Conservation (phyloP, 2,329 filamentous ascomycete species). For the Thielaviopsis euricoi region DNA sequence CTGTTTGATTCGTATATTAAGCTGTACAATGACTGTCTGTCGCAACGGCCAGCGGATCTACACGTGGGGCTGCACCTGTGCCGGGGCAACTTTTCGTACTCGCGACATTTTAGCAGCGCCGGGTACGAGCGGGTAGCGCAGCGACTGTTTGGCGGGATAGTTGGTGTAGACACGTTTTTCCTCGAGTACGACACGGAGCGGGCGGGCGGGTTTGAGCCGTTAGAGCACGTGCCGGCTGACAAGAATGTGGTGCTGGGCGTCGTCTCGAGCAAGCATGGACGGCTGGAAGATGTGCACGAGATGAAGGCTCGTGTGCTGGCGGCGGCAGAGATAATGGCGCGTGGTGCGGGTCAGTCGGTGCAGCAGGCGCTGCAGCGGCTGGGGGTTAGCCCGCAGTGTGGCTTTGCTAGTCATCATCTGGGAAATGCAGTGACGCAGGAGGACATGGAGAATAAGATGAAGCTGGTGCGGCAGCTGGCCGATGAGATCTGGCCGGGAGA, state of each 20-base stretch:
- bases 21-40: slow-evolving; percentile 58
- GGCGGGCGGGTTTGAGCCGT: slow-evolving; percentile 48
- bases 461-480: slow-evolving; percentile 53
- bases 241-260: slow-evolving; percentile 49
- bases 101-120: slow-evolving; percentile 49
- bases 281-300: slow-evolving; percentile 46
- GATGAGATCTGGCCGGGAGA: slow-evolving; percentile 48
- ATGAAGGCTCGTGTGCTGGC: slow-evolving; percentile 41
- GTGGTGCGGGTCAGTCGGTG: slow-evolving; percentile 45
- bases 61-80: slow-evolving; percentile 66
- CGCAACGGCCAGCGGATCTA: slow-evolving; percentile 48
- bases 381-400: slow-evolving; percentile 54
- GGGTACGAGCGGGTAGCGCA: slow-evolving; percentile 51
- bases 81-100: slow-evolving; percentile 49
- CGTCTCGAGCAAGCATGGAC: slow-evolving; percentile 44
- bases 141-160: slow-evolving; percentile 46
- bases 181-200: slow-evolving; percentile 52
- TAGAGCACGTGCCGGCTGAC: slow-evolving; percentile 40
- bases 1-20: slow-evolving; percentile 61
- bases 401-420: slow-evolving; percentile 57
- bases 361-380: slow-evolving; percentile 55
- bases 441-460: slow-evolving; percentile 58
- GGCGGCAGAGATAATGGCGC: slow-evolving; percentile 52
- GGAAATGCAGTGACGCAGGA: slow-evolving; percentile 53
- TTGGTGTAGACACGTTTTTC: slow-evolving; percentile 51